Evolutionary conservation across 2,329 filamentous ascomycete species (phyloP), one percentile per base, ranked within the genome.

Genomic region (Ophiostoma sp.): DNA sequence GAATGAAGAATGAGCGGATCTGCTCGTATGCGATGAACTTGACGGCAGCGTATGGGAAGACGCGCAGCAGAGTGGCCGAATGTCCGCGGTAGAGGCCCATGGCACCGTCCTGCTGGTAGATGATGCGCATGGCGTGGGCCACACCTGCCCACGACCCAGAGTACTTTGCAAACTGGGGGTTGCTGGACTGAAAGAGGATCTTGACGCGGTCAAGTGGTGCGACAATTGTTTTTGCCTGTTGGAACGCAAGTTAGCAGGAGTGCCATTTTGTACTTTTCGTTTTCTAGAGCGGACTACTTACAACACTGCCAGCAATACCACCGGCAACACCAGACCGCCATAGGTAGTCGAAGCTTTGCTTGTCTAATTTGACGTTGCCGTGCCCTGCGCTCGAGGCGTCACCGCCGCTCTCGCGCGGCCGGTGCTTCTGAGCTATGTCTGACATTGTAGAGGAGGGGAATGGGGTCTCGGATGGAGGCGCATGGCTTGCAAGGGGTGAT

Each of bases 11-110:
- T 15, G 90, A 87, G 72, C 95, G 91, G 74, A 97, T 92, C 80
- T 99, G 95, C 79, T 99, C 95, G 81, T 99, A 99, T 65, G 94
- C 94, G 60, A 99, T 86, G 77, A 99, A 99, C 77, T 99, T 99
- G 80, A 98, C 97, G 65, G 92, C 94, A 20, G 94, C 95, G 79
- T 99, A 99, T 6, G 95, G 95, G 76, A 98, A 99, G 73, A 99
- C 96, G 73, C 95, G 90, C 68, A 98, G 84, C 2, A 99, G 83
- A 0, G 95, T 99, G 2, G 94, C 95, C 4, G 93, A 97, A 79
- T 99, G 95, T 7, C 95, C 95, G 68, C 95, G 90, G 81, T 93
- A 99, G 7, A 99, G 84, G 1, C 95, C 95, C 13, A 83, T 78
- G 1, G 86, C 74, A 52, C 95, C 95, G 73, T 96, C 91, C 65